Evolutionary conservation across 495 filamentous ascomycete genomes (phyloP).

Genomic region (Cryomyces minteri): DNA sequence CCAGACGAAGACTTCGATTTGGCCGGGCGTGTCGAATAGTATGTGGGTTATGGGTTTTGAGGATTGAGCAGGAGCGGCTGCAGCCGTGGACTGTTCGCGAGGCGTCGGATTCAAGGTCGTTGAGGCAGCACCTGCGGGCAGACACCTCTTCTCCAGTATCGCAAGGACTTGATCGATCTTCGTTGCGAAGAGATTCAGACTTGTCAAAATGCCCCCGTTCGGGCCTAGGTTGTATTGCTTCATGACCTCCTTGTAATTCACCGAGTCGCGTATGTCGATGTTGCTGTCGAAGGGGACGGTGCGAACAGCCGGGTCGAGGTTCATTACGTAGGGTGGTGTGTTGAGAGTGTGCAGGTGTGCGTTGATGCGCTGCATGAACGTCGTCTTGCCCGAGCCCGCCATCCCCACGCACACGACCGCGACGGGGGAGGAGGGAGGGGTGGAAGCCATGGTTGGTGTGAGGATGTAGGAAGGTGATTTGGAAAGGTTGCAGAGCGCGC

Average conservation of each 20-base stretch:
- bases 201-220: conserved; percentile 95
- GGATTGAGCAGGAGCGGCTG: neutral
- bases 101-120: too few species aligned
- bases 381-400: conserved; percentile 96
- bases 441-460: conserved; percentile 11
- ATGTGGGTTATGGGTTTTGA: conserved; percentile 62
- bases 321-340: conserved; percentile 77
- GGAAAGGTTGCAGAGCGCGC: too few species aligned
- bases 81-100: neutral
- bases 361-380: conserved; percentile 96
- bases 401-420: conserved; percentile 93
- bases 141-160: conserved; percentile 66
- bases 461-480: neutral
- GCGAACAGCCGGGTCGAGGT: conserved; percentile 88
- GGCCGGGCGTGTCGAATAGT: conserved; percentile 86
- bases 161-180: conserved; percentile 89
- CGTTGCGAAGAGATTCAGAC: conserved; percentile 87
- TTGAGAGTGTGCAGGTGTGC: conserved; percentile 64
- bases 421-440: conserved; percentile 25
- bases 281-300: conserved; percentile 95
- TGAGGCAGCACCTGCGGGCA: too few species aligned
- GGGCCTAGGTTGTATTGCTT: conserved; percentile 94
- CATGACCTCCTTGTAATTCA: conserved; percentile 99
- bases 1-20: conserved; percentile 99
- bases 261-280: conserved; percentile 92